Evolutionary conservation across 2,329 filamentous ascomycete genomes (phyloP).

Genomic region (Magnaporthales sp.): DNA sequence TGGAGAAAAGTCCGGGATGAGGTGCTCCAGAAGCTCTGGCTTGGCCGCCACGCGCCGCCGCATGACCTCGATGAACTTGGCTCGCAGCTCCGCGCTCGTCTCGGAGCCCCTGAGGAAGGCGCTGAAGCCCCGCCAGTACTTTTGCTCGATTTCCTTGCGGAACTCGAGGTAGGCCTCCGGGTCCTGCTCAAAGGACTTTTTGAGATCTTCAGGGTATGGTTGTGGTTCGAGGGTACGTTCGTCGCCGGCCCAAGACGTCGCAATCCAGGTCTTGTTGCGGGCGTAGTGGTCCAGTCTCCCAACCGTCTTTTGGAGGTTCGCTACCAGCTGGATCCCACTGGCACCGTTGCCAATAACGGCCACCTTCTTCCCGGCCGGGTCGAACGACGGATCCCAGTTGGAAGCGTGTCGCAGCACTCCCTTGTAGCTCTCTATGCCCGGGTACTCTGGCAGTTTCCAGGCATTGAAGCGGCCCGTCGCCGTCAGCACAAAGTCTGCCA

Average conservation of each 20-base stretch:
- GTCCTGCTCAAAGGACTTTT: conserved; percentile 47
- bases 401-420: conserved; percentile 18
- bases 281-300: conserved; percentile 54
- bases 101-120: conserved; percentile 44
- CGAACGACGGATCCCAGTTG: conserved; percentile 17
- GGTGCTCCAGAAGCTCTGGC: conserved; percentile 43
- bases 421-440: conserved; percentile 21
- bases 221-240: conserved; percentile 48
- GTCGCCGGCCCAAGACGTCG: conserved; percentile 49
- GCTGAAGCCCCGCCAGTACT: conserved; percentile 52
- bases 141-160: conserved; percentile 47
- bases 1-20: conserved; percentile 55
- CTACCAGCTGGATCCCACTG: conserved; percentile 24
- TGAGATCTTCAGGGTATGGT: conserved; percentile 41
- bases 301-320: conserved; percentile 41
- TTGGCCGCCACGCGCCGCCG: conserved; percentile 40
- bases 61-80: conserved; percentile 44
- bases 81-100: conserved; percentile 36
- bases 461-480: conserved; percentile 59
- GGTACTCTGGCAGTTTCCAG: conserved; percentile 54
- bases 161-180: conserved; percentile 52
- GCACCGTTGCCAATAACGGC: conserved; percentile 29
- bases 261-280: conserved; percentile 59
- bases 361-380: conserved; percentile 19
- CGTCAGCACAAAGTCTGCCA: conserved; percentile 52